These are phyloP conservation scores for Brettanomyces sp. DNA, from an alignment of 805 yeast species.

Conservation along the genomic window DNA sequence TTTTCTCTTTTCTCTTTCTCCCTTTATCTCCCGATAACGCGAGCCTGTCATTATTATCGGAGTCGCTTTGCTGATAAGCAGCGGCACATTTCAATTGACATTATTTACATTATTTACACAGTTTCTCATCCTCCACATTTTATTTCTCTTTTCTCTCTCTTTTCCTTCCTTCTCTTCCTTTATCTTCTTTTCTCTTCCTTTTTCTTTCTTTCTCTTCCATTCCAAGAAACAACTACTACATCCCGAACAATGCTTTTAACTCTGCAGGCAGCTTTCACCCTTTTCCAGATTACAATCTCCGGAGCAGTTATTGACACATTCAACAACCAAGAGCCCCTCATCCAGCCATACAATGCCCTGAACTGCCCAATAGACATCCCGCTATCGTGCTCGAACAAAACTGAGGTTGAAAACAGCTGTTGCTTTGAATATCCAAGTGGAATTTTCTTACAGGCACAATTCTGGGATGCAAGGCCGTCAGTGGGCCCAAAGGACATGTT, in stretches of 20 bases:
- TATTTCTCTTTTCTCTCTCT: too few species aligned
- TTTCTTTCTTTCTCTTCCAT: too few species aligned
- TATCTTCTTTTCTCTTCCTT: too few species aligned
- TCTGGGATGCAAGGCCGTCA: constrained; percentile 82
- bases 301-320: neutral
- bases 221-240: neutral
- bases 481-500: constrained; percentile 63
- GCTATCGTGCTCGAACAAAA: constrained; percentile 47
- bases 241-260: neutral
- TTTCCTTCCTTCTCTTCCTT: too few species aligned
- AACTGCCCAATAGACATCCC: constrained; percentile 53
- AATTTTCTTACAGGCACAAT: constrained; percentile 72
- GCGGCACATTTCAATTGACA: too few species aligned
- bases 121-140: too few species aligned
- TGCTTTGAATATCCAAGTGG: constrained; percentile 89
- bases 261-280: neutral
- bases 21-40: too few species aligned
- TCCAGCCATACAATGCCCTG: constrained; percentile 4
- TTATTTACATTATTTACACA: too few species aligned
- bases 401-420: constrained; percentile 52
- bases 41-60: too few species aligned
- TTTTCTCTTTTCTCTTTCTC: too few species aligned
- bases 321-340: neutral
- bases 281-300: neutral
- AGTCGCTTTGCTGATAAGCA: too few species aligned